These are phyloP conservation scores for Naganishia cerealis DNA, from an alignment of 1,284 basidiomycete genomes.

Conservation along the genomic window DNA sequence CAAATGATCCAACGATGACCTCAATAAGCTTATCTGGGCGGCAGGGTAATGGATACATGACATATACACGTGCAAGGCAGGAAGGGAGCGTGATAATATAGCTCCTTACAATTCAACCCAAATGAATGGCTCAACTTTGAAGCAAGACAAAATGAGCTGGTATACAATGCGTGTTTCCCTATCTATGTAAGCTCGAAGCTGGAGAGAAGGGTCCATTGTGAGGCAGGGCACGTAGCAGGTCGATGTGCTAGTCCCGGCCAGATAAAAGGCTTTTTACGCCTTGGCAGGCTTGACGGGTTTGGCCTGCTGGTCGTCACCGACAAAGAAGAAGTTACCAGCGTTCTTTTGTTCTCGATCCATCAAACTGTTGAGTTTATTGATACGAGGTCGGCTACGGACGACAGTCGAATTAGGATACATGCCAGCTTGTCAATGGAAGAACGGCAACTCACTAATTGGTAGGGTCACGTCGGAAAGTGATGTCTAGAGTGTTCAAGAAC, in stretches of 20 bases:
- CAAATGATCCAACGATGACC: no score
- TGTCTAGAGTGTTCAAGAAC: slow-evolving; percentile 87
- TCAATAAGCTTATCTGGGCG: no score
- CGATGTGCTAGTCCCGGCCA: not conserved
- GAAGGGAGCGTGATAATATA: slow-evolving; percentile 3
- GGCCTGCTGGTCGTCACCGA: slow-evolving; percentile 28
- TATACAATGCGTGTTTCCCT: slow-evolving; percentile 9
- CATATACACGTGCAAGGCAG: slow-evolving; percentile 2
- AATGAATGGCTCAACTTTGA: not conserved
- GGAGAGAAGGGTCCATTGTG: not conserved
- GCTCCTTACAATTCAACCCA: not conserved
- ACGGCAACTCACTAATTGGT: slow-evolving; percentile 67
- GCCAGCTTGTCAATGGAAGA: slow-evolving; percentile 1
- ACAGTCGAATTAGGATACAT: slow-evolving; percentile 6
- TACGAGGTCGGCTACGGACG: slow-evolving; percentile 63
- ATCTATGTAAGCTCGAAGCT: not conserved
- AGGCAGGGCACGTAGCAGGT: not conserved
- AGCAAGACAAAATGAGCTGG: not conserved
- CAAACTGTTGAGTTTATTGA: slow-evolving; percentile 89
- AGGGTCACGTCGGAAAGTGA: slow-evolving; percentile 93
- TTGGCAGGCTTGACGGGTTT: slow-evolving; percentile 22
- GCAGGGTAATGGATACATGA: slow-evolving; percentile 12
- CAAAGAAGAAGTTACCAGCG: slow-evolving; percentile 35
- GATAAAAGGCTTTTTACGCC: not conserved
- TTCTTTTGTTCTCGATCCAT: slow-evolving; percentile 91